Evolutionary conservation across 208 protist genomes (phyloP).

Genomic region (Crithidia sp.): DNA sequence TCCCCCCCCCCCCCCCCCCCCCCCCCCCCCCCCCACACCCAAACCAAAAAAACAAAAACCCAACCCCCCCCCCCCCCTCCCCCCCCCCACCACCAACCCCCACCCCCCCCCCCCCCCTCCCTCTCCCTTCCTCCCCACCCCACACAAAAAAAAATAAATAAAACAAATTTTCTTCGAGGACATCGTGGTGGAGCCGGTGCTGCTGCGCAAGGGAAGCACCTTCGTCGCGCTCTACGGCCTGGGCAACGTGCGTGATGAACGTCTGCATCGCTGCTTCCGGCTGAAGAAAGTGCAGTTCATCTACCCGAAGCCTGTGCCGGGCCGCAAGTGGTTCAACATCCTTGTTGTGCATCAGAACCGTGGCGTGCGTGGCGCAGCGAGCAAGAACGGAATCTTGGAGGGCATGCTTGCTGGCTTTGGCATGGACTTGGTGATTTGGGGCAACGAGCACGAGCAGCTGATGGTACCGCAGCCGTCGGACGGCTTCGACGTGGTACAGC

Average conservation of each 20-base stretch:
- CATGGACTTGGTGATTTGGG: conserved; percentile 98
- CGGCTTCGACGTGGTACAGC: conserved; percentile 96
- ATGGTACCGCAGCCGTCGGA: conserved; percentile 88
- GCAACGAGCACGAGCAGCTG: conserved; percentile 99
- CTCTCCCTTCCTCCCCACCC: too few species aligned
- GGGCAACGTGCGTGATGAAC: conserved; percentile 98
- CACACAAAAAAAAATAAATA: too few species aligned
- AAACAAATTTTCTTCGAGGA: too few species aligned
- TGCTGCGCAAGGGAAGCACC: conserved; percentile 94
- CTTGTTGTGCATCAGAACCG: conserved; percentile 98
- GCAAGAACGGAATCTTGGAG: conserved; percentile 94
- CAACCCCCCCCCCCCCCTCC: too few species aligned
- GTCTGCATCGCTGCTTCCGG: conserved; percentile 96
- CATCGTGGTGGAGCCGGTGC: conserved; percentile 93
- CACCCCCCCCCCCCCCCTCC: too few species aligned
- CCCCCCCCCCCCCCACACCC: too few species aligned
- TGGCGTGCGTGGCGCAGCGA: conserved; percentile 61
- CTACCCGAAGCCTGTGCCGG: conserved; percentile 66
- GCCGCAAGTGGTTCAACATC: conserved; percentile 96
- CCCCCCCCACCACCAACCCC: too few species aligned
- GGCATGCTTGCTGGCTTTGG: conserved; percentile 92
- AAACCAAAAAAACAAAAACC: too few species aligned
- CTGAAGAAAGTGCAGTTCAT: conserved; percentile 94
- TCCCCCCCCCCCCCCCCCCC: too few species aligned
- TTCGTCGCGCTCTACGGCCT: conserved; percentile 98